phyloP scores from a whole-genome alignment of 179 eudicot genomes.

The Spinacia oleracea region DNA sequence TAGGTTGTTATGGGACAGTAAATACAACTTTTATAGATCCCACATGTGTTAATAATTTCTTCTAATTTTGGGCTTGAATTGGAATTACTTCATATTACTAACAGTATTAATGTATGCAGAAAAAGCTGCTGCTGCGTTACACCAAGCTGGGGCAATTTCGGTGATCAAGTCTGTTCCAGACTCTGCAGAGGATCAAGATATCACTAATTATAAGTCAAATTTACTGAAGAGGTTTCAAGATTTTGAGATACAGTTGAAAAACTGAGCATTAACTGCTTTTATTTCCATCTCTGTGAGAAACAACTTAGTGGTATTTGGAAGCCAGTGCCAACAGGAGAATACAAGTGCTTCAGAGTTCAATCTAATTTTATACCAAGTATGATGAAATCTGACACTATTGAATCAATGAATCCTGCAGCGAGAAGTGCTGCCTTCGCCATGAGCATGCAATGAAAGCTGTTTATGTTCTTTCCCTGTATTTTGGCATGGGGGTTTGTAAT shows the following conservation, averaged over 20 bases:
- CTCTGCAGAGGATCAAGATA: constrained; percentile 53
- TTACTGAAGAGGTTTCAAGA: constrained; percentile 67
- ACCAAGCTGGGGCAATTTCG: constrained; percentile 70
- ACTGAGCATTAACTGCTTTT: no score
- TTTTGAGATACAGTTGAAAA: constrained; percentile 33
- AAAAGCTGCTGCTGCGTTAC: constrained; percentile 57
- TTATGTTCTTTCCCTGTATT: not conserved
- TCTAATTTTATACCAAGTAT: not conserved
- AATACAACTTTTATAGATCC: no score
- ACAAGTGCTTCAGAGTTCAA: not conserved
- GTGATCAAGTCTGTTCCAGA: constrained; percentile 60
- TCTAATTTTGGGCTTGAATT: not conserved
- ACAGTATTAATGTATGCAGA: constrained; percentile 40
- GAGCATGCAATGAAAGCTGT: not conserved
- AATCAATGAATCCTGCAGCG: not conserved
- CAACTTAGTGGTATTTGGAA: not conserved
- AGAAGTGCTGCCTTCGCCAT: not conserved
- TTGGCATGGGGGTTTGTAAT: no score
- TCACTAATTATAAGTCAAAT: constrained; percentile 52
- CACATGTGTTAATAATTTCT: not conserved
- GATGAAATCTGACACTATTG: not conserved
- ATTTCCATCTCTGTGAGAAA: not conserved
- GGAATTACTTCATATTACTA: not conserved
- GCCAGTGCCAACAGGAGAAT: not conserved
- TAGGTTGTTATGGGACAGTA: not conserved